Percentiles rank a stretch among this genome's conserved stretches.
Evolutionary conservation across 192 early-diverging fungal species (phyloP).

Genomic region (Rhizophagus prolifer): DNA sequence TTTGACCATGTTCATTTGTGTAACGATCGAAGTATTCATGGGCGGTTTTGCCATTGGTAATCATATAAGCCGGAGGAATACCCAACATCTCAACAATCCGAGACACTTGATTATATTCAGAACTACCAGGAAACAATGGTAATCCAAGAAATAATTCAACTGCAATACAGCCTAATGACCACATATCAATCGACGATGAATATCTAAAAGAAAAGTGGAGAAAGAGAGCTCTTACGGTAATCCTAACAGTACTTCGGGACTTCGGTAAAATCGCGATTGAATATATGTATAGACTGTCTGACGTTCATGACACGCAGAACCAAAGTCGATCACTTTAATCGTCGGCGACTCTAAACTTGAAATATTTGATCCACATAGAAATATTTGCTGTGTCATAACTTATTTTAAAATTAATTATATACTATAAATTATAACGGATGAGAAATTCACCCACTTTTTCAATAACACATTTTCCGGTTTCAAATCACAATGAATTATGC

Average conservation of each 20-base stretch:
- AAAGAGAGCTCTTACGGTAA: slow-evolving; percentile 52
- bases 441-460: slow-evolving; percentile 62
- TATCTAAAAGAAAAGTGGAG: slow-evolving; percentile 45
- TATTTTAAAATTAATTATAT: not conserved
- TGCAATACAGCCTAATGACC: slow-evolving; percentile 98
- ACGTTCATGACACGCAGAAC: slow-evolving; percentile 94
- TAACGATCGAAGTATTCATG: slow-evolving; percentile 82
- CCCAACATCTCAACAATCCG: slow-evolving; percentile 95
- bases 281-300: slow-evolving; percentile 98
- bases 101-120: slow-evolving; percentile 94
- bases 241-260: slow-evolving; percentile 93
- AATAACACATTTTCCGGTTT: slow-evolving; percentile 98
- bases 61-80: slow-evolving; percentile 87
- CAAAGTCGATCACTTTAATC: slow-evolving; percentile 99
- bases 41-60: slow-evolving; percentile 88
- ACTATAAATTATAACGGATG: slow-evolving; percentile 7
- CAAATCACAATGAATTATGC: slow-evolving; percentile 97
- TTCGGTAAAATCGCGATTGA: slow-evolving; percentile 96
- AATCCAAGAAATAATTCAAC: slow-evolving; percentile 94
- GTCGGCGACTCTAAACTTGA: slow-evolving; percentile 81
- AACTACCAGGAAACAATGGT: slow-evolving; percentile 93
- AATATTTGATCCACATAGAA: too few relatives aligned
- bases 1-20: slow-evolving; percentile 44
- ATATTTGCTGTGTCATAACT: not conserved
- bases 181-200: slow-evolving; percentile 94